Base-by-base conservation (phyloP, 1,139 yeast species). In the Pneumocystis murina region DNA sequence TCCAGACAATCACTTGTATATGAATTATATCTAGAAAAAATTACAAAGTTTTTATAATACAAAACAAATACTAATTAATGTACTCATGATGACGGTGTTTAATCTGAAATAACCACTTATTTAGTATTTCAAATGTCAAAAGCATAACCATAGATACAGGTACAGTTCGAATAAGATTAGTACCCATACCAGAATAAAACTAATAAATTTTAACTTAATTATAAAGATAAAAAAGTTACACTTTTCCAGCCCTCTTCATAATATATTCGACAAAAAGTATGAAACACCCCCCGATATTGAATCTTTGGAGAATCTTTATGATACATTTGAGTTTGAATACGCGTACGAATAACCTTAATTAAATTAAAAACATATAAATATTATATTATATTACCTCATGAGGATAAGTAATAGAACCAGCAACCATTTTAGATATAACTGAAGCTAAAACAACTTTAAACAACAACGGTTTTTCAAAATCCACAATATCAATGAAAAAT, bases 121-220 rank as follows among this genome's bases (percentile, higher is more conserved):
- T 61, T 72, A 90, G 83, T 71, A 88, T 83, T 74, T 92, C 99
- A 74, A 88, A 92, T 55, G 96, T 86, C n/a, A 91, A 91, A 69
- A 92, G 78, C 1, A 98, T 92, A 30, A 92, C 88, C 0, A 97
- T 97, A 71, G 92, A 84, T 7, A 97, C 92, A 4, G 99, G 98
- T 1, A 92, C 89, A 0, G 98, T 94, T 70, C 99, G 79, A 43
- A 89, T 82, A 72, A 92, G 77, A 72, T 92, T 92, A 20, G 95
- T 85, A 0, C 84, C 80, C 71, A 91, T 86, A 0, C 99, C 99
- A 0, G 95, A 86, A 72, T 92, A 92, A 72, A 89, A 92, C 3
- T 48, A 48, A 5, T 24, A 12, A 10, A 48, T 24, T 48, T 20
- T n/a, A 48, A 48, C 14, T 24, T 10, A 48, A 7, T 48, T 24